phyloP scores from a whole-genome alignment of 2,329 filamentous ascomycete species.

The Colletotrichum lentis region DNA sequence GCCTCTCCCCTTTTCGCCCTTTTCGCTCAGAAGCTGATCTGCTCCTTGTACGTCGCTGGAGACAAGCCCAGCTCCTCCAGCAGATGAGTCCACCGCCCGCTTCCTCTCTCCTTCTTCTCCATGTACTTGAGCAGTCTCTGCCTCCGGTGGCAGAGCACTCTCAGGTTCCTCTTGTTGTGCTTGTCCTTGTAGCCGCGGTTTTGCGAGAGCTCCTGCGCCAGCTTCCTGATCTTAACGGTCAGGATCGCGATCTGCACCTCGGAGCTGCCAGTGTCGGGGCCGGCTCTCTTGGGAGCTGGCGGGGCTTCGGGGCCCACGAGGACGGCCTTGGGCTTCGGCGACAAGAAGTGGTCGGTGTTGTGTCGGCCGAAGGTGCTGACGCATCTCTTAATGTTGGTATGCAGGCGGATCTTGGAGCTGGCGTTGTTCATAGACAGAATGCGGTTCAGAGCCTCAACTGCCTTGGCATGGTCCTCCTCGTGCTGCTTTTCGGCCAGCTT shows the following conservation, averaged over 20 bases:
- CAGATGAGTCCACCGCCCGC: slow-evolving; percentile 87
- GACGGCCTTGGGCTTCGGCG: slow-evolving; percentile 65
- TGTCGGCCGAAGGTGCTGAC: slow-evolving; percentile 90
- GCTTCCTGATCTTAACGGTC: slow-evolving; percentile 87
- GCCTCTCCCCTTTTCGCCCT: slow-evolving; percentile 19
- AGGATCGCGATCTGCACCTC: slow-evolving; percentile 98
- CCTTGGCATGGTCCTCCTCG: slow-evolving; percentile 68
- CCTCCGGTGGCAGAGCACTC: slow-evolving; percentile 83
- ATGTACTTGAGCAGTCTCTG: slow-evolving; percentile 91
- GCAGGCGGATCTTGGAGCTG: slow-evolving; percentile 78
- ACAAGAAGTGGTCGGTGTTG: slow-evolving; percentile 78
- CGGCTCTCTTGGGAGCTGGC: slow-evolving; percentile 67
- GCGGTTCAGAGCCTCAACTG: slow-evolving; percentile 77
- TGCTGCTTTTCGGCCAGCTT: slow-evolving; percentile 53
- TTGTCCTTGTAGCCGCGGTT: slow-evolving; percentile 83
- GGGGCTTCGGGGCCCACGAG: slow-evolving; percentile 51
- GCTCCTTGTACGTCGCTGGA: slow-evolving; percentile 87
- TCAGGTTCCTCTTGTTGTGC: slow-evolving; percentile 90
- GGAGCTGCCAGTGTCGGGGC: slow-evolving; percentile 90
- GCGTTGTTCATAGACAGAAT: slow-evolving; percentile 82
- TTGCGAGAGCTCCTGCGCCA: slow-evolving; percentile 75
- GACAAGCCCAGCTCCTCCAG: slow-evolving; percentile 84
- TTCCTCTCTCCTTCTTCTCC: slow-evolving; percentile 87
- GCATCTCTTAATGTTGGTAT: slow-evolving; percentile 85
- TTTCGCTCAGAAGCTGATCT: slow-evolving; percentile 74